phyloP scores from a whole-genome alignment of 2,329 filamentous ascomycete genomes.

The Fonsecaea multimorphosa region DNA sequence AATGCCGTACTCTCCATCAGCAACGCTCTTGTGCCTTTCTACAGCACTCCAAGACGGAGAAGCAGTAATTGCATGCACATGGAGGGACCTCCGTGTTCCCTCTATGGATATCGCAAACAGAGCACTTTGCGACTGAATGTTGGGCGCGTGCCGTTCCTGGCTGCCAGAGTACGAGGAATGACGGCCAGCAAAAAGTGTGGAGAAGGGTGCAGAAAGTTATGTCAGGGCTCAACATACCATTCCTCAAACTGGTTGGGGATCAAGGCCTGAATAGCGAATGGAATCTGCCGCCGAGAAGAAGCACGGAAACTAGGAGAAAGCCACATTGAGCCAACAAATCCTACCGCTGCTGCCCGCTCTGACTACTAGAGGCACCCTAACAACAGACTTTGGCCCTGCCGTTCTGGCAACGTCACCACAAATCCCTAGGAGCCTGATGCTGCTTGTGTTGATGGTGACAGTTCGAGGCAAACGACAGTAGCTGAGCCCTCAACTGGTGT shows the following conservation, averaged over 20 bases:
- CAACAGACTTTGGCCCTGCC: slow-evolving; percentile 15
- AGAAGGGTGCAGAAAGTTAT: slow-evolving; percentile 24
- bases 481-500: neutral
- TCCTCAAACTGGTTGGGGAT: slow-evolving; percentile 14
- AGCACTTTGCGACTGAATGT: neutral
- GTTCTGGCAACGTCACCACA: slow-evolving; percentile 8
- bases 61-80: neutral
- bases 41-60: neutral
- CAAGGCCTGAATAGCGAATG: slow-evolving; percentile 14
- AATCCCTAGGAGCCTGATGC: neutral
- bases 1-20: neutral
- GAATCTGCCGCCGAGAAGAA: slow-evolving; percentile 11
- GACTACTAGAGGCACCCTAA: neutral
- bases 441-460: neutral
- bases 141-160: slow-evolving; percentile 17
- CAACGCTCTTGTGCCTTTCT: neutral
- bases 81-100: neutral
- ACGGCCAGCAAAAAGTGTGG: slow-evolving; percentile 16
- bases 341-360: slow-evolving; percentile 14
- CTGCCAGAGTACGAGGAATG: slow-evolving; percentile 12
- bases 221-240: slow-evolving; percentile 20
- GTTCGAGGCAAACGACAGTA: neutral
- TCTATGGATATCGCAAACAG: neutral
- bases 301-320: slow-evolving; percentile 11
- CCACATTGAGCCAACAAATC: slow-evolving; percentile 14